Base-by-base conservation (phyloP, 2,329 filamentous ascomycete genomes). In the Aspergillus sp. region DNA sequence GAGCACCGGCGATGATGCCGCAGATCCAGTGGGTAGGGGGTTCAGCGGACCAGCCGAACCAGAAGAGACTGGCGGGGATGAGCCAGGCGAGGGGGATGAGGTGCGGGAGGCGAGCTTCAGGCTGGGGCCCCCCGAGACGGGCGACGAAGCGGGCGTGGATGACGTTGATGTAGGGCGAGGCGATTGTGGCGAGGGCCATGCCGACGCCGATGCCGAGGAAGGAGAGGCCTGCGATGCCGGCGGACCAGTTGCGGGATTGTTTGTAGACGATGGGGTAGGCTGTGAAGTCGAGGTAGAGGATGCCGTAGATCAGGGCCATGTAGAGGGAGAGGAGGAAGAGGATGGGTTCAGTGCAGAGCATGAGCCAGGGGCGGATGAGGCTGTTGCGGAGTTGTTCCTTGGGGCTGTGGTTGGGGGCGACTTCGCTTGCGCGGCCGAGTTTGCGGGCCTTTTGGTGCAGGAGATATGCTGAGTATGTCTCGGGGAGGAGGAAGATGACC, bases 281-380 rank as follows among this genome's bases (percentile, higher is more conserved):
- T n/a, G 43, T 34, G 38, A 55, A 55, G 17, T 41, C 32, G 11
- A 55, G 53, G 36, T 49, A 55, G 15, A 55, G 53, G 17, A 55
- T 48, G 5, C 42, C 58, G 32, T 44, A 64, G 15, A 58, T 47
- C 22, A 57, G 47, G 15, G 51, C 42, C 22, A 53, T 42, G 42
- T 64, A 62, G 9, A 63, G 57, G n/a, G 61, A 62, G 3, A 64
- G 42, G n/a, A 61, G 53, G 26, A 54, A 44, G 3, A 64, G 39
- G 44, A 63, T 64, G 4, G 60, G 60, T 17, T 62, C 59, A 6
- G 44, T 48, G 17, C 18, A 34, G 26, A 48, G 36, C 17, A 43
- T 38, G 12, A 36, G 34, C 34, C 15, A 36, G 0, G 34, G 34
- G 2, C 34, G 34, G 12, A n/a, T 36, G 5, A 36, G 34, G 34